A percentile compares a stretch with the other conserved stretches of the same genome.
Conservation (phyloP, 1,139 yeast species). For the Kodamaea sp. region DNA sequence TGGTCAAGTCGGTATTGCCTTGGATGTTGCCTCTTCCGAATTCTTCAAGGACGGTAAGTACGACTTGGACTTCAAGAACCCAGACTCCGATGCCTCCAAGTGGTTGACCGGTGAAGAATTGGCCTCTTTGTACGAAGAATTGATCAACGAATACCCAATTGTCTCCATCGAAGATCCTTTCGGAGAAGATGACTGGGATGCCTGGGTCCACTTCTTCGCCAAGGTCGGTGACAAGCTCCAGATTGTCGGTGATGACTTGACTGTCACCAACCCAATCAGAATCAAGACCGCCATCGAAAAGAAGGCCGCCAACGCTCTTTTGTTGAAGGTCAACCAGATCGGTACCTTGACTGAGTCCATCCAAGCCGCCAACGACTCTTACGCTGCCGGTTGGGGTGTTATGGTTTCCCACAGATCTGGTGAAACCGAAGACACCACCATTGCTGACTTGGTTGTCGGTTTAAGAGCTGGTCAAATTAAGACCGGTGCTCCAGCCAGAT, state of each 20-base stretch:
- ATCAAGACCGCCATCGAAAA: conserved; percentile 91
- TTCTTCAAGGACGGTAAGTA: conserved; percentile 94
- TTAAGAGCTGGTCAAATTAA: conserved; percentile 96
- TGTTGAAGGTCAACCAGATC: conserved; percentile 94
- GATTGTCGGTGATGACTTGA: conserved; percentile 95
- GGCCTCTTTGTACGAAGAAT: conserved; percentile 76
- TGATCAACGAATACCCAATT: conserved; percentile 89
- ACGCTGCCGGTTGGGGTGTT: conserved; percentile 94
- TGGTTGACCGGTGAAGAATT: conserved; percentile 87
- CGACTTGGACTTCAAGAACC: conserved; percentile 97
- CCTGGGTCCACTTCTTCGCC: conserved; percentile 85
- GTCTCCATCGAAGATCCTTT: conserved; percentile 97
- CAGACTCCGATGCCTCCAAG: conserved; percentile 82
- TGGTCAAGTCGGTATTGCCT: conserved; percentile 85
- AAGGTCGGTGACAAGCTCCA: conserved; percentile 71
- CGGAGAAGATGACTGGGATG: conserved; percentile 98
- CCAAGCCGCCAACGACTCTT: conserved; percentile 89
- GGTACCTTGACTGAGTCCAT: conserved; percentile 91
- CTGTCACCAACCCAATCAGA: conserved; percentile 95
- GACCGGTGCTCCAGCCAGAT: conserved; percentile 99
- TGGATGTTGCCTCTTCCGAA: conserved; percentile 96
- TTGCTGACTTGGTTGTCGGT: conserved; percentile 96
- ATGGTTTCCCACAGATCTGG: conserved; percentile 99
- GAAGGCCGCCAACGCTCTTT: conserved; percentile 90
- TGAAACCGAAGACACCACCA: conserved; percentile 97